Base-by-base conservation (phyloP, 345 rosid genomes). In the Gossypium herbaceum region DNA sequence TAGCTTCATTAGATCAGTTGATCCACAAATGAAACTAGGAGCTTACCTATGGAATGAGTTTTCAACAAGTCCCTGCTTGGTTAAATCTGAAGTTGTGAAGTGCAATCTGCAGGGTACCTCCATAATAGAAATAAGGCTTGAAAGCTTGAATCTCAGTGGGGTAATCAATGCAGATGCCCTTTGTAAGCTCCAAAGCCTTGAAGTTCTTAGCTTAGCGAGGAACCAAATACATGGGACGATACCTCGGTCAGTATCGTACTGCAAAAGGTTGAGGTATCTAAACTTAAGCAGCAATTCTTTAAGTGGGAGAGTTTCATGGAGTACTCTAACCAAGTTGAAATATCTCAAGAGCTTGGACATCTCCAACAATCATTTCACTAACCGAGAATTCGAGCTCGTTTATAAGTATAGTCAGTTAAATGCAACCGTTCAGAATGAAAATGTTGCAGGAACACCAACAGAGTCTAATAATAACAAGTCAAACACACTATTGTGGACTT, bases 211-310 rank as follows among this genome's bases (percentile, higher is more conserved):
- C 81, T 72, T 85, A 25, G 84, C 84, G 0, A 71, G 50, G 12
- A 85, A 87, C 68, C 78, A 25, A 16, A 78, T 83, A 66, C 77
- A 4, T 1, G 91, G 91, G 69, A 63, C 52, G 16, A 76, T 87
- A 60, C 85, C 88, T 12, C 65, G 29, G 12, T 79, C 89, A 0
- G 60, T 87, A 5, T 73, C 80, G 15, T 22, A 50, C 68, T 87
- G 87, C 71, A 63, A 72, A 63, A 76, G 50, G 59, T 63, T 87
- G 74, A 59, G 62, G 25, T 75, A 77, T 43, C 74, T 87, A 17
- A 83, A 85, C 70, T 73, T 84, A 9, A 85, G 86, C 75, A 29
- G 77, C 78, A 87, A 87, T 76, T 76, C 62, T 20, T 65, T 87
- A 80, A 71, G 79, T 19, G 86, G 89, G 25, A 82, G 41, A 41